Evolutionary conservation across 495 filamentous ascomycete genomes (phyloP).

Genomic region (Emericellopsis terricola): DNA sequence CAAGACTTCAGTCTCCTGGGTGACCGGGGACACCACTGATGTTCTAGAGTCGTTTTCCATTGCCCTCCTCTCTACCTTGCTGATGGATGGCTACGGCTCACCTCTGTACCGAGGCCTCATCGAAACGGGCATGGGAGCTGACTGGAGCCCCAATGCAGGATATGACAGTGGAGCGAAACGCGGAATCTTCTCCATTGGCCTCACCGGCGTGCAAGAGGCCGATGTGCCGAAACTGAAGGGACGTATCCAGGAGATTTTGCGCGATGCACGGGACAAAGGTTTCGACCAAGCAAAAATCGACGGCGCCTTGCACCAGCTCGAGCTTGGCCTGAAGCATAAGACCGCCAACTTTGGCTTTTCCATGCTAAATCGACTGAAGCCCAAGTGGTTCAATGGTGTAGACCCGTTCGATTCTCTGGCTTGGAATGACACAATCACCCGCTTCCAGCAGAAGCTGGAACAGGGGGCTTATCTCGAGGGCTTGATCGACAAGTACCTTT

Average conservation of each 20-base stretch:
- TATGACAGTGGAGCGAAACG: conserved; percentile 60
- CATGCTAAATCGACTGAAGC: conserved; percentile 70
- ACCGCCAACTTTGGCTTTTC: conserved; percentile 86
- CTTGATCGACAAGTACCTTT: conserved; percentile 72
- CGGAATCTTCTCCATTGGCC: conserved; percentile 75
- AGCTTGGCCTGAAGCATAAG: conserved; percentile 82
- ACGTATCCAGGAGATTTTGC: conserved; percentile 48
- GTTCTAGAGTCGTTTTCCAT: conserved; percentile 75
- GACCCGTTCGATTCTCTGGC: conserved; percentile 80
- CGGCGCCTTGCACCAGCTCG: conserved; percentile 82
- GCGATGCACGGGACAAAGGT: conserved; percentile 45
- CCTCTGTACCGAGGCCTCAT: conserved; percentile 84
- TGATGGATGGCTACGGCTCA: conserved; percentile 88
- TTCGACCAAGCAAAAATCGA: conserved; percentile 83
- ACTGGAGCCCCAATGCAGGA: conserved; percentile 88
- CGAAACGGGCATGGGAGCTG: conserved; percentile 75
- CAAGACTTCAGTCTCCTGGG: conserved; percentile 88
- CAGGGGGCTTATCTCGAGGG: conserved; percentile 66
- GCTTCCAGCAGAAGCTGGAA: conserved; percentile 56
- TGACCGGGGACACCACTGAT: conserved; percentile 65
- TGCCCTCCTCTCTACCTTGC: conserved; percentile 57
- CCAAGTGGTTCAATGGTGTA: conserved; percentile 85
- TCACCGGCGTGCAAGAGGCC: conserved; percentile 66
- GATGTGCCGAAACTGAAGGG: conserved; percentile 62
- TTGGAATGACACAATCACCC: conserved; percentile 71